A percentile compares a stretch with the other conserved stretches of the same genome.
Conservation (phyloP, 2,329 filamentous ascomycete genomes). For the Aspergillus quadricinctus region DNA sequence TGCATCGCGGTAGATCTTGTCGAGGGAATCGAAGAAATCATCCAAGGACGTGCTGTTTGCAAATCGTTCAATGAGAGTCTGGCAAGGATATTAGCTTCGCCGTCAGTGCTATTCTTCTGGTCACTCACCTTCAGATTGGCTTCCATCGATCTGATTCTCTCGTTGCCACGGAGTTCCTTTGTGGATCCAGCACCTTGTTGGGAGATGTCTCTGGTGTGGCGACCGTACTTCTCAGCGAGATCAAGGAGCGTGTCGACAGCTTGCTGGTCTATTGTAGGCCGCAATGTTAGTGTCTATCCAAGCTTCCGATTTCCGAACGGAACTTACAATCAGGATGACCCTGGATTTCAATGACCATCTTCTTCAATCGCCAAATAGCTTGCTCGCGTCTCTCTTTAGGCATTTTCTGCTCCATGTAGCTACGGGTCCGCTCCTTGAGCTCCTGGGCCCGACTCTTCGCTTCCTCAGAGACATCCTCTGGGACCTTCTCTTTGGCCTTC, state of each 20-base stretch:
- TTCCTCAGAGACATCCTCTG: slow-evolving; percentile 63
- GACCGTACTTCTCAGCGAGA: slow-evolving; percentile 78
- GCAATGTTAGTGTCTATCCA: slow-evolving; percentile 7
- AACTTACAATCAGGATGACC: slow-evolving; percentile 78
- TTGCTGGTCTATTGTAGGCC: slow-evolving; percentile 57
- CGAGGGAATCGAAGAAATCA: slow-evolving; percentile 79
- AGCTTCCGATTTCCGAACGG: background rate
- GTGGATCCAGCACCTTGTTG: slow-evolving; percentile 63
- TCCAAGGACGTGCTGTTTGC: slow-evolving; percentile 89
- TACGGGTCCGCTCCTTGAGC: slow-evolving; percentile 48
- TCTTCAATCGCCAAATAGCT: slow-evolving; percentile 88
- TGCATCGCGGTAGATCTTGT: slow-evolving; percentile 80
- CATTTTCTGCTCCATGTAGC: slow-evolving; percentile 82
- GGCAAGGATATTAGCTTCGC: slow-evolving; percentile 49
- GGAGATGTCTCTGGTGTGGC: slow-evolving; percentile 64
- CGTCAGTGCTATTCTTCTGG: slow-evolving; percentile 32
- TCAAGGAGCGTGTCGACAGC: slow-evolving; percentile 84
- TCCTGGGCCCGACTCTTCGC: slow-evolving; percentile 37
- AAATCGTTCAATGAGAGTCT: slow-evolving; percentile 88
- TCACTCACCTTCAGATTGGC: slow-evolving; percentile 66
- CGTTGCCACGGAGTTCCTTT: slow-evolving; percentile 64
- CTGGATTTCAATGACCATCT: slow-evolving; percentile 96
- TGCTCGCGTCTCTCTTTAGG: slow-evolving; percentile 90
- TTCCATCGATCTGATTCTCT: slow-evolving; percentile 67
- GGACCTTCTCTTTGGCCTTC: slow-evolving; percentile 50